Evolutionary conservation across 768 basidiomycete genomes (phyloP), one percentile per base, ranked within the genome.

Genomic region (Naganishia vishniacii): DNA sequence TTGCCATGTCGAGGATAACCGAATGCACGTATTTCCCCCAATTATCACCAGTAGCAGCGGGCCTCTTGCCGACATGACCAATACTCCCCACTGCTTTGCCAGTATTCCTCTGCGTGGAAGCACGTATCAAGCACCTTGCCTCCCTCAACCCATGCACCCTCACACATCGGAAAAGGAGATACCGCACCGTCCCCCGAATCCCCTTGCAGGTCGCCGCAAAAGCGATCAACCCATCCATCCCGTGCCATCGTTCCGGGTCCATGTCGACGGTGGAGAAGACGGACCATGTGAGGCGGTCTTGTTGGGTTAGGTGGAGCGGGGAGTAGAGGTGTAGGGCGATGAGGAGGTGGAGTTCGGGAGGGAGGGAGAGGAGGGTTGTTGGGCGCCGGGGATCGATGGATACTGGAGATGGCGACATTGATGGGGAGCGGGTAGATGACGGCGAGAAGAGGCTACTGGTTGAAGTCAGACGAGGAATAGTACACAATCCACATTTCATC

Each of bases 231-330:
- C 68, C 64, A 13, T 53, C 63, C 4, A 75, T 68, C 26, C 69
- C 69, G 23, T 65, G 67, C 59, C 73, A 71, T 23, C 74, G 59
- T 20, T 69, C 67, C 20, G 67, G 66, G 49, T 73, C 69, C 73
- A 73, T 73, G 59, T 75, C 74, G 26, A 75, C 72, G 2, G 74
- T 75, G 12, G 73, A 74, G 70, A 75, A 75, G 42, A 75, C 73
- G 15, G 73, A 72, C 74, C 74, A 75, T 64, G 74, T 72, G 72
- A 61, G 6, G 65, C 28, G 37, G 31, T 61, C 59, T 46, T 61
- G 59, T 47, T 61, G 59, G n/a, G 59, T 45, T n/a, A 61, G 59
- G 31, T 61, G 45, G 29, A 61, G 59, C 9, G 59, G 59, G 3
- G 59, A 61, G 45, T 61, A 61, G 25, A 46, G 41, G 59, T 45